A percentile compares a stretch with the other conserved stretches of the same genome.
These are phyloP conservation scores for Crepidotus variabilis DNA, from an alignment of 768 basidiomycete species.

Conservation along the genomic window DNA sequence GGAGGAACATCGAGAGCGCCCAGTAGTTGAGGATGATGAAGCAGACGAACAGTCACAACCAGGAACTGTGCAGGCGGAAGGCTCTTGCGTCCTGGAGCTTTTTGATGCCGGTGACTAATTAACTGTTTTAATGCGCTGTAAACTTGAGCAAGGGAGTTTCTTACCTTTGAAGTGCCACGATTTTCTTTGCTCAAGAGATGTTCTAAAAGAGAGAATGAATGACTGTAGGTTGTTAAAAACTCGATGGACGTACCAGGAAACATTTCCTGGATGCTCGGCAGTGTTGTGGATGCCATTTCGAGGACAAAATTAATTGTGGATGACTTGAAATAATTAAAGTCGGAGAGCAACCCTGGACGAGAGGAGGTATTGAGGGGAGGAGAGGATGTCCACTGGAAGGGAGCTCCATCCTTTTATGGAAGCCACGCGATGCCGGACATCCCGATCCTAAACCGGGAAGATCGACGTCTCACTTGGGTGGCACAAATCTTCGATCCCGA, in stretches of 20 bases:
- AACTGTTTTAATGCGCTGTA: too few species aligned
- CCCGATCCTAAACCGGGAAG: background rate
- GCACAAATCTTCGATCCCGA: background rate
- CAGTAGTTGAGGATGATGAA: background rate
- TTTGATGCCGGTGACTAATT: background rate
- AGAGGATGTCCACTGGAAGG: constrained; percentile 7
- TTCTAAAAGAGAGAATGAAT: constrained; percentile 4
- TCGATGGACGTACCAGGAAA: constrained; percentile 41
- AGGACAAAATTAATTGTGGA: background rate
- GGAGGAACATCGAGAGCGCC: background rate
- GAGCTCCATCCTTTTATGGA: constrained; percentile 5
- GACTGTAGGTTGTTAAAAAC: background rate
- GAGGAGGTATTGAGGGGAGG: constrained; percentile 6
- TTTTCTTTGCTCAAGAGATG: constrained; percentile 1
- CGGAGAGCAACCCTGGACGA: background rate
- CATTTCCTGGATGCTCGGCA: constrained; percentile 53
- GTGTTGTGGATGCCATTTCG: constrained; percentile 18
- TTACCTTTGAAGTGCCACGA: background rate
- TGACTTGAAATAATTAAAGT: background rate
- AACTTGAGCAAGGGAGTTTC: background rate
- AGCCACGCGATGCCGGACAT: background rate
- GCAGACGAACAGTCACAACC: background rate
- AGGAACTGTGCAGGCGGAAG: background rate
- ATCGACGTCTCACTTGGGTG: constrained; percentile 6
- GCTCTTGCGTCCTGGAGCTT: background rate